Conservation (phyloP, 768 basidiomycete genomes). For the Tremella mesenterica region DNA sequence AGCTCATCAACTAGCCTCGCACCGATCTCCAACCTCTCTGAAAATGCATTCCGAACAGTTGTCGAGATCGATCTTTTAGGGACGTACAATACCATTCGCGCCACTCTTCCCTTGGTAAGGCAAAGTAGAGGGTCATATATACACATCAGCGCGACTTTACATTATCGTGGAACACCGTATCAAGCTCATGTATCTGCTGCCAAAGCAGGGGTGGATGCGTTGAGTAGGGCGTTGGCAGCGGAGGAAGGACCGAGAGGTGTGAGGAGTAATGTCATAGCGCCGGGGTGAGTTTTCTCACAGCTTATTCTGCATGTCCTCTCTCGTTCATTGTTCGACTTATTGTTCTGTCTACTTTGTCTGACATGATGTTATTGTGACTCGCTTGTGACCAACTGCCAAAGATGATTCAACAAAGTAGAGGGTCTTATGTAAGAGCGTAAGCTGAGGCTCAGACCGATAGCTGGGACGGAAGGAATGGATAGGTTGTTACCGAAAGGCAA, state of each 20-base stretch:
- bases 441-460: constrained; percentile 55
- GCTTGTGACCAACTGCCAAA: too few species aligned
- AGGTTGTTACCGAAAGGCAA: constrained; percentile 40
- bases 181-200: constrained; percentile 92
- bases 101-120: constrained; percentile 67
- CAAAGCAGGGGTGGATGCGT: constrained; percentile 86
- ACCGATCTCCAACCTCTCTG: constrained; percentile 70
- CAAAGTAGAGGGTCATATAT: constrained; percentile 70
- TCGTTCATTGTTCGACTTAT: too few species aligned
- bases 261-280: constrained; percentile 56
- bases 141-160: constrained; percentile 80
- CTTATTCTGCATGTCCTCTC: neutral
- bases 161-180: constrained; percentile 60
- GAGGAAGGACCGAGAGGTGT: constrained; percentile 95
- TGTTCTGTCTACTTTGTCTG: too few species aligned
- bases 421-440: constrained; percentile 1
- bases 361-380: too few species aligned
- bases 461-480: constrained; percentile 58
- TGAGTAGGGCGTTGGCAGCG: constrained; percentile 74
- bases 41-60: constrained; percentile 85
- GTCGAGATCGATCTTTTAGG: constrained; percentile 90
- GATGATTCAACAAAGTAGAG: neutral
- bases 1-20: constrained; percentile 50
- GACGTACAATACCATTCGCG: constrained; percentile 89
- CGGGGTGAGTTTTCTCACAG: constrained; percentile 46